Evolutionary conservation across 2,329 filamentous ascomycete genomes (phyloP).

Genomic region (Rutstroemia sp.): DNA sequence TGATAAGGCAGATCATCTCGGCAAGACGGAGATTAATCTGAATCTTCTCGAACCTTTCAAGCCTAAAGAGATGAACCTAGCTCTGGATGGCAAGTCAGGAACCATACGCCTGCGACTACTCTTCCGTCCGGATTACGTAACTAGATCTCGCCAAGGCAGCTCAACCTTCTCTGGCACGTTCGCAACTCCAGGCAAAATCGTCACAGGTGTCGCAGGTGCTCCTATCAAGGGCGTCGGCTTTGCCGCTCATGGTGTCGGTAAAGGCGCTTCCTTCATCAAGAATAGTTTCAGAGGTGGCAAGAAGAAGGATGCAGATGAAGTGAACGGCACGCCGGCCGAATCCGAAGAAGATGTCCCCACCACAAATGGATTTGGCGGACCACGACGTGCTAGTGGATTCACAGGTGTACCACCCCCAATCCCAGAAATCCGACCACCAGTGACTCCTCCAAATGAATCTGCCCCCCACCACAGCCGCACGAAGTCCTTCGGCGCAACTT

Average conservation of each 20-base stretch:
- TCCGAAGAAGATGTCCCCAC: conserved; percentile 34
- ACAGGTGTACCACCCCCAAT: conserved; percentile 2
- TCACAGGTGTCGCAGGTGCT: conserved; percentile 71
- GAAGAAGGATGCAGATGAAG: conserved; percentile 36
- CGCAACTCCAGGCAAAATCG: conserved; percentile 76
- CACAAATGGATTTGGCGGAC: conserved; percentile 26
- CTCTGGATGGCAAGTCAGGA: conserved; percentile 85
- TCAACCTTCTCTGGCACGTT: conserved; percentile 92
- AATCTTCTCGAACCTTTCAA: conserved; percentile 78
- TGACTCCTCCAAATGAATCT: conserved; percentile 25
- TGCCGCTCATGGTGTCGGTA: conserved; percentile 61
- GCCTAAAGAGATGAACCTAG: conserved; percentile 64
- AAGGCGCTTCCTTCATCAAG: conserved; percentile 84
- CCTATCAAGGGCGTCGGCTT: conserved; percentile 89
- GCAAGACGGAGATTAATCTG: conserved; percentile 67
- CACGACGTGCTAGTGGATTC: conserved; percentile 17
- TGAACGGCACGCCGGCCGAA: conserved; percentile 22
- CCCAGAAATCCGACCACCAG: conserved; percentile 12
- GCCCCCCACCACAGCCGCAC: conserved; percentile 35
- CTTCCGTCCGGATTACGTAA: conserved; percentile 90
- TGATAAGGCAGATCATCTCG: conserved; percentile 88
- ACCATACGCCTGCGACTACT: conserved; percentile 74
- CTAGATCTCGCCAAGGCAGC: conserved; percentile 77
- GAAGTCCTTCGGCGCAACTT: conserved; percentile 56
- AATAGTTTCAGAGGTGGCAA: conserved; percentile 74